Evolutionary conservation across 768 basidiomycete species (phyloP), one percentile per base, ranked within the genome.

Genomic region (Coprinellus micaceus): DNA sequence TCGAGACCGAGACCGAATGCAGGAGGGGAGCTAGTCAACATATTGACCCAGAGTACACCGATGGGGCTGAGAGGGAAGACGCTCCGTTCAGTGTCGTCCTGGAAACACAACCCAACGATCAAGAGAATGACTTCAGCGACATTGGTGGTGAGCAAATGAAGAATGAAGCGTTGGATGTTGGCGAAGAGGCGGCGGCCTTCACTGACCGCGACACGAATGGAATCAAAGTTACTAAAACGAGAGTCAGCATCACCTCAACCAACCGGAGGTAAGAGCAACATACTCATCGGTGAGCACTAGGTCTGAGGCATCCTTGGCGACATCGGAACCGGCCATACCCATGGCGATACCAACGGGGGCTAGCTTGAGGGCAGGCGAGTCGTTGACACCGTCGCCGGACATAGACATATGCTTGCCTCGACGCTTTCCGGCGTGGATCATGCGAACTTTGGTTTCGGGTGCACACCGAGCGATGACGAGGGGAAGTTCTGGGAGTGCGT

Each of bases 321-420:
- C 82, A 59, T 83, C 82, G 4, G 74, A 76, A 5, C 82, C 82
- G 25, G 74, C 76, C 67, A 77, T 69, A 46, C 82, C 82, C 81
- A 84, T 84, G 5, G 79, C 82, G 49, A 84, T 79, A 24, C 82
- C 81, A 33, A 83, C 76, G 48, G 80, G 79, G 9, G 79, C 75
- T 15, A 79, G 71, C 63, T 81, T 81, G 53, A 84, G 71, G 0
- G 82, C 78, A 28, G 82, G 82, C 2, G 78, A 77, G 60, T 85
- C 83, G 65, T 84, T 85, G 53, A 84, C 82, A 49, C 82, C 82
- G 54, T 78, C 79, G 17, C 81, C 81, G 17, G 80, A 80, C 79
- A 84, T 84, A 6, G 80, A 80, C 53, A 80, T 66, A 61, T 76
- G 76, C 46, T 78, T 76, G 51, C 76, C 77, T 30, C 82, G 71